phyloP scores from a whole-genome alignment of 495 filamentous ascomycete genomes.

The Annulohypoxylon stygium region DNA sequence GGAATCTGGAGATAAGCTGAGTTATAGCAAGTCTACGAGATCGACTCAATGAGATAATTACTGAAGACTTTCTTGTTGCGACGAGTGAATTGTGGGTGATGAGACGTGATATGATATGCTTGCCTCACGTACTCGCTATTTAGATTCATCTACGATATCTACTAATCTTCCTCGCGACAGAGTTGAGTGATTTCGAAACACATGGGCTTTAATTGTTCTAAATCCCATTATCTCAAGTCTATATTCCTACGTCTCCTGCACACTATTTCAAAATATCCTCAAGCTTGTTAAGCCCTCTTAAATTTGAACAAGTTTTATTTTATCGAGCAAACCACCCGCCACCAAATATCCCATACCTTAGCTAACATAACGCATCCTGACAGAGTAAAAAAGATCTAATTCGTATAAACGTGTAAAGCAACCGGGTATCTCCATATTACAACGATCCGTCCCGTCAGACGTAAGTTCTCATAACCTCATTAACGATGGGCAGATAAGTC shows the following conservation, averaged over 20 bases:
- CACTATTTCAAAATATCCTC: no score
- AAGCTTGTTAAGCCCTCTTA: no score
- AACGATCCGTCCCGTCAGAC: slow-evolving; percentile 8
- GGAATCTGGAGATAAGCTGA: neutral
- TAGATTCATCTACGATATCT: neutral
- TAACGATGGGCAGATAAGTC: neutral
- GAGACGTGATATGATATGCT: neutral
- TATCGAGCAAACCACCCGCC: neutral
- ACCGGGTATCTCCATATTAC: slow-evolving; percentile 21
- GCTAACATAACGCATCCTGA: neutral
- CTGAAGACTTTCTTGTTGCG: neutral
- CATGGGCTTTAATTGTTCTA: no score
- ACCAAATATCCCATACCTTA: neutral
- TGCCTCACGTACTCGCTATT: neutral
- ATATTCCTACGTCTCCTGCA: neutral
- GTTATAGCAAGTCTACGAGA: neutral
- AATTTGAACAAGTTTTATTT: neutral
- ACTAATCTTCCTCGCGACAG: neutral
- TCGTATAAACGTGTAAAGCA: neutral
- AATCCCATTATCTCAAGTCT: neutral
- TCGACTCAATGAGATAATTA: neutral
- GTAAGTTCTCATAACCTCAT: slow-evolving; percentile 4
- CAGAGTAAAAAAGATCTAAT: neutral
- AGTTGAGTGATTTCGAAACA: no score
- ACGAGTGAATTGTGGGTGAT: neutral